Evolutionary conservation across 1,284 basidiomycete genomes (phyloP), one percentile per base, ranked within the genome.

Genomic region (Taiwanofungus camphoratus): DNA sequence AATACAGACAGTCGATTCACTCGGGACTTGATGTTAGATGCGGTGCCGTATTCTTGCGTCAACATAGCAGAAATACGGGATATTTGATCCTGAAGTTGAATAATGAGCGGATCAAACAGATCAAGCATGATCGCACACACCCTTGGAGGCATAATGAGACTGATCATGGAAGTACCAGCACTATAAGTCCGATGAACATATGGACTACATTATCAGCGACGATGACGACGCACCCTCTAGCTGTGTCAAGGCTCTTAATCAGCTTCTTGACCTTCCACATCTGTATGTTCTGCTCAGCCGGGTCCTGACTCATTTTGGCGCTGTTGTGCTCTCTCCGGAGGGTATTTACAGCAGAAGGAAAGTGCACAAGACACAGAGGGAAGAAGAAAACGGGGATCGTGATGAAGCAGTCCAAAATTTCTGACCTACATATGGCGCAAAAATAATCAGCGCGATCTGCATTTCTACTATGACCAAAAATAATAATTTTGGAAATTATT

Each of bases 211-310:
- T n/a, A 33, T 27, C 19, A 34, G 36, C 40, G 23, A 43, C 15
- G 23, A 36, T 58, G 42, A 37, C 44, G 26, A 66, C 73, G 39
- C 48, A 89, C 87, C 93, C 94, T 74, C 93, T 81, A 51, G 93
- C 91, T 39, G 83, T 73, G 63, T 95, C 89, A 68, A 96, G 81
- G 71, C 88, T 92, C 76, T 87, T 92, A 71, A 95, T 92, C 68
- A 97, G 90, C 76, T 97, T 98, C 76, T 96, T 94, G 71, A 97
- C 87, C 73, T 97, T 95, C 95, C 87, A 87, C 81, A 88, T 87
- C 75, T 89, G 87, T 61, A 90, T 90, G 62, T 90, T 90, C 67
- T 88, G 86, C 68, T 90, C 87, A 63, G 86, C 86, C 52, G 66
- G 67, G 65, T 87, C 85, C 67, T 82, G 80, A 73, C 76, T 81